Conservation (phyloP, 768 basidiomycete species). For the Boletus subparvulus region DNA sequence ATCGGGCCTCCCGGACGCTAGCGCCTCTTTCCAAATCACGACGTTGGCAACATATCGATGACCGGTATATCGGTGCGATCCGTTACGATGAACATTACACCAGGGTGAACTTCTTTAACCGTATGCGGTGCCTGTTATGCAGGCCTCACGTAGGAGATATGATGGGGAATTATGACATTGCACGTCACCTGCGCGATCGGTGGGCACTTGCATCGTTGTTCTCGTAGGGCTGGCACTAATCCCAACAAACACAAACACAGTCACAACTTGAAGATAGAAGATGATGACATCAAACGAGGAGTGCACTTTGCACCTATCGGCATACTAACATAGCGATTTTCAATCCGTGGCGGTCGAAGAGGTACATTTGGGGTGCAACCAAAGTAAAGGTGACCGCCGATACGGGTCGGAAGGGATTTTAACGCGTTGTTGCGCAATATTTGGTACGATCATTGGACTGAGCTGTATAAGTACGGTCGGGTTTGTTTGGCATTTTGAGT, state of each 20-base stretch:
- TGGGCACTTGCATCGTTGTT: background rate
- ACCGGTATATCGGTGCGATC: background rate
- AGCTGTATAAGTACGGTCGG: no score
- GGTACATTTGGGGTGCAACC: no score
- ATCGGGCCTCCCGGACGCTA: background rate
- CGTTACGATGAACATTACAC: no score
- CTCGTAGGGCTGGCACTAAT: background rate
- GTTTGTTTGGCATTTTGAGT: no score
- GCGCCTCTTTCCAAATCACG: background rate
- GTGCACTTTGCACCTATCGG: constrained; percentile 1
- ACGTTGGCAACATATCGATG: constrained; percentile 4
- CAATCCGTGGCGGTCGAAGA: background rate
- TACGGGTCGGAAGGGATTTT: no score
- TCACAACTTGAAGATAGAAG: background rate
- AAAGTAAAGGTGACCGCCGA: background rate
- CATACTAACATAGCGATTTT: background rate
- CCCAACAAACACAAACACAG: background rate
- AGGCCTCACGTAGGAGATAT: background rate
- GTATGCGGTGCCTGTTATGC: background rate
- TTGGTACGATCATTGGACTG: no score
- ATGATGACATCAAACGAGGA: background rate
- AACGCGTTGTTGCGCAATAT: background rate
- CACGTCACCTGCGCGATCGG: background rate
- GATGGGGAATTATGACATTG: background rate
- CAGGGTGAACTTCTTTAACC: no score